These are phyloP conservation scores for Globisporangium megalacanthum DNA, from an alignment of 352 stramenopile genomes.

Conservation along the genomic window DNA sequence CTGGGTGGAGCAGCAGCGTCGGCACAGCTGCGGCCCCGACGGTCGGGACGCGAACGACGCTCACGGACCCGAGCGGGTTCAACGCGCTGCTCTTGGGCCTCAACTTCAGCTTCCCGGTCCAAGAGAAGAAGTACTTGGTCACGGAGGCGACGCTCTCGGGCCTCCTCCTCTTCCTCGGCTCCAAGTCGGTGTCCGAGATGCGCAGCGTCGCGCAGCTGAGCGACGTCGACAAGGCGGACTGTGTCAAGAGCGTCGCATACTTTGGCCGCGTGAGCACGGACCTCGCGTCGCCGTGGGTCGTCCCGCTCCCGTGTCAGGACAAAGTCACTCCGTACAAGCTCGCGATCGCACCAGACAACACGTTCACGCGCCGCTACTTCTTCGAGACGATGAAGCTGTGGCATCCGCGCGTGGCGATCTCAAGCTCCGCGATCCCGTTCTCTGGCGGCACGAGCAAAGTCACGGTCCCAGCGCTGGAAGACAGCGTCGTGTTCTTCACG, in stretches of 20 bases:
- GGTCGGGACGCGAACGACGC: no score
- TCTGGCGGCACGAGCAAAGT: constrained; percentile 14
- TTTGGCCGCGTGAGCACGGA: constrained; percentile 33
- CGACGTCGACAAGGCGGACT: constrained; percentile 12
- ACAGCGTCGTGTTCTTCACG: constrained; percentile 62
- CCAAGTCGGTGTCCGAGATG: constrained; percentile 28
- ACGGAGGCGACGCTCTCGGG: constrained; percentile 49
- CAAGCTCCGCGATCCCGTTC: constrained; percentile 15
- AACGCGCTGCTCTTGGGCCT: constrained; percentile 6
- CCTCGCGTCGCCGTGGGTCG: constrained; percentile 23
- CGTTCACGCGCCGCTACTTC: constrained; percentile 64
- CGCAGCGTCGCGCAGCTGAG: constrained; percentile 10
- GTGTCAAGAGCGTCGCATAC: constrained; percentile 11
- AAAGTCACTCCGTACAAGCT: constrained; percentile 41
- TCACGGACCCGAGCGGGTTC: constrained; percentile 2
- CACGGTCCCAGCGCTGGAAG: constrained; percentile 40
- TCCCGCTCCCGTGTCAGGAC: constrained; percentile 27
- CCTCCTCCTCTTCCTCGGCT: constrained; percentile 38
- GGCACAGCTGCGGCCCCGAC: no score
- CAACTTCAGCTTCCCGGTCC: background rate
- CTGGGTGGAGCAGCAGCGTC: constrained; percentile 45
- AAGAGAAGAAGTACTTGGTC: constrained; percentile 28
- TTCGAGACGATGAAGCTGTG: constrained; percentile 41
- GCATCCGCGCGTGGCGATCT: constrained; percentile 39
- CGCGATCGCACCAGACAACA: constrained; percentile 45